A percentile compares a stretch with the other conserved stretches of the same genome.
Conservation (phyloP, 306 rosid genomes). For the Castanea crenata region DNA sequence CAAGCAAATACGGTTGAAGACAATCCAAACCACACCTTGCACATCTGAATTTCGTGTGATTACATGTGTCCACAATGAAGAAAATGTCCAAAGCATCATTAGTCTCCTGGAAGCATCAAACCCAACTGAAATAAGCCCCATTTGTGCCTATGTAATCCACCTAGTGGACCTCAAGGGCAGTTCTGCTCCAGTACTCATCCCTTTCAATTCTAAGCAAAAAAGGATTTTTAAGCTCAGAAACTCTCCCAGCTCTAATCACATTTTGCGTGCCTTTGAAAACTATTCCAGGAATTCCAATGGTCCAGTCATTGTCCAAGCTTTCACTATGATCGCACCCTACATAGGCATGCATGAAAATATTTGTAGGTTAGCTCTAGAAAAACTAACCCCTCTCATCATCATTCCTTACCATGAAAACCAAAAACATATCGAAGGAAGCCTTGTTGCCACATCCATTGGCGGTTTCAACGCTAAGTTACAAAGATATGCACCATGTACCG, state of each 20-base stretch:
- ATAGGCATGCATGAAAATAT: constrained; percentile 49
- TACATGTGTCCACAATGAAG: constrained; percentile 44
- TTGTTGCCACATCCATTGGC: constrained; percentile 3
- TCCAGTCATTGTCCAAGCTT: constrained; percentile 25
- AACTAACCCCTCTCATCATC: constrained; percentile 34
- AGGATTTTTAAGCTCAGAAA: constrained; percentile 9
- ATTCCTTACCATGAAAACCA: constrained; percentile 47
- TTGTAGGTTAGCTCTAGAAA: constrained; percentile 35
- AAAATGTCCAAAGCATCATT: constrained; percentile 37
- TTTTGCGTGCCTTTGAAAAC: constrained; percentile 56
- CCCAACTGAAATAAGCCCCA: constrained; percentile 31
- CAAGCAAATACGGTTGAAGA: neutral
- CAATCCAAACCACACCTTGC: constrained; percentile 25
- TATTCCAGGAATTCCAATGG: constrained; percentile 43
- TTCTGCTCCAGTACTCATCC: constrained; percentile 42
- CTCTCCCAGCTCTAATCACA: constrained; percentile 31
- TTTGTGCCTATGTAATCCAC: constrained; percentile 40
- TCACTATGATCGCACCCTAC: constrained; percentile 47
- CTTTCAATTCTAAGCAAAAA: constrained; percentile 16
- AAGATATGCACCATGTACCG: constrained; percentile 36
- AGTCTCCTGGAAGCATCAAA: constrained; percentile 42
- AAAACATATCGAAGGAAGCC: neutral
- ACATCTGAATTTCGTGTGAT: constrained; percentile 32
- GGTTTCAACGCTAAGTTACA: constrained; percentile 36
- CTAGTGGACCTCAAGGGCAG: constrained; percentile 46